Conservation (phyloP, 225 moss, liverwort and hornwort species). For the Takakia lepidozioides region DNA sequence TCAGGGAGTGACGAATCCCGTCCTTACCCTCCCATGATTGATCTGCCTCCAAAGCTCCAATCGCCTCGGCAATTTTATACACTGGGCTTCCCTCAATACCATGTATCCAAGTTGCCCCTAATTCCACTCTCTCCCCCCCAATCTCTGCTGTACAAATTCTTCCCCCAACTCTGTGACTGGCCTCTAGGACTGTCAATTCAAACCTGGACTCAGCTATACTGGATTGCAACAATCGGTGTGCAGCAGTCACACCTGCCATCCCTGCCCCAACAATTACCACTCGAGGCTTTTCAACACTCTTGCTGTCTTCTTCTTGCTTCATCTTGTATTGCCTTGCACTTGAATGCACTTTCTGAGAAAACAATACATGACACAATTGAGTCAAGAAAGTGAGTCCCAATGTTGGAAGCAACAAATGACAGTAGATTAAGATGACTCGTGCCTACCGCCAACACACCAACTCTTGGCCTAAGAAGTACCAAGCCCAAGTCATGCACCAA, state of each 20-base stretch:
- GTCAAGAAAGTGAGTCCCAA: too few relatives aligned
- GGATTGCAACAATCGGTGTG: slow-evolving; percentile 11
- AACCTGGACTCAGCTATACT: neutral
- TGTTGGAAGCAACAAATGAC: too few relatives aligned
- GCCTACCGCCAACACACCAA: too few relatives aligned
- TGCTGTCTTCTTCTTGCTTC: neutral
- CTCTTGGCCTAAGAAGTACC: too few relatives aligned
- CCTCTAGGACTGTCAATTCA: slow-evolving; percentile 25
- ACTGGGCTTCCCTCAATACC: slow-evolving; percentile 33
- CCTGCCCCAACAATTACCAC: slow-evolving; percentile 31
- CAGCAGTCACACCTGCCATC: slow-evolving; percentile 29
- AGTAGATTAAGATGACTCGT: too few relatives aligned
- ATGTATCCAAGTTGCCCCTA: slow-evolving; percentile 36
- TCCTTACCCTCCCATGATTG: slow-evolving; percentile 21
- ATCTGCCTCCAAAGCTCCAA: slow-evolving; percentile 16
- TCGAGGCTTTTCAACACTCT: slow-evolving; percentile 5
- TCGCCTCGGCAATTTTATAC: slow-evolving; percentile 9
- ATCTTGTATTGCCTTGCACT: neutral
- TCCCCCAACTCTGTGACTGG: slow-evolving; percentile 25
- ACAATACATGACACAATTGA: too few relatives aligned
- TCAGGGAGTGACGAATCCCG: slow-evolving; percentile 9
- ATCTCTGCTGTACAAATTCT: slow-evolving; percentile 21
- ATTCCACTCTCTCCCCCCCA: slow-evolving; percentile 19
- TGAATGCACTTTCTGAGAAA: too few relatives aligned
- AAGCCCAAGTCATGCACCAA: too few relatives aligned